Evolutionary conservation across 169 alveolate genomes (phyloP).

Genomic region (Babesia divergens): DNA sequence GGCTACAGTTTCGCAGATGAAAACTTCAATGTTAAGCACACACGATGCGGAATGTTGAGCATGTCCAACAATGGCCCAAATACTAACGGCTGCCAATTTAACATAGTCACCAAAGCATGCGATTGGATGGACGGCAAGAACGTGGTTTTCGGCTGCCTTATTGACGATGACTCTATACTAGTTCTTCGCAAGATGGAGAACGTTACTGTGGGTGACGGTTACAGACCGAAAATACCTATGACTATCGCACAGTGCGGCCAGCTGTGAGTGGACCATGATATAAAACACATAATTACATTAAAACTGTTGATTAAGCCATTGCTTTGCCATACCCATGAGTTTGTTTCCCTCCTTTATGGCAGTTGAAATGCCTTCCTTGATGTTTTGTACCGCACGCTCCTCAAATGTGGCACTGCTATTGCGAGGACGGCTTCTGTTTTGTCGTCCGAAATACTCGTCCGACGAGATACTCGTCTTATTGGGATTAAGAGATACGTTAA

Average conservation of each 20-base stretch:
- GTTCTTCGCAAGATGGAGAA: slow-evolving; percentile 80
- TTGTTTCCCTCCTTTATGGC: slow-evolving; percentile 71
- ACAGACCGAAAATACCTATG: slow-evolving; percentile 72
- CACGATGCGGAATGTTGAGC: slow-evolving; percentile 83
- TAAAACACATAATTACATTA: background rate
- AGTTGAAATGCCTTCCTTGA: slow-evolving; percentile 72
- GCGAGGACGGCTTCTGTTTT: slow-evolving; percentile 31
- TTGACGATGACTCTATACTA: slow-evolving; percentile 78
- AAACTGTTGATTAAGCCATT: slow-evolving; percentile 65
- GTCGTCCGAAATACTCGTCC: slow-evolving; percentile 74
- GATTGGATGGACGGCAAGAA: slow-evolving; percentile 96
- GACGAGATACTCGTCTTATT: slow-evolving; percentile 63
- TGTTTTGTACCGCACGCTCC: slow-evolving; percentile 71
- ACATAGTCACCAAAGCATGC: slow-evolving; percentile 91
- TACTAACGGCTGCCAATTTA: slow-evolving; percentile 95
- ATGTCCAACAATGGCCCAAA: slow-evolving; percentile 94
- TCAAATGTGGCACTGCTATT: slow-evolving; percentile 65
- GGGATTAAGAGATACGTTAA: slow-evolving; percentile 37
- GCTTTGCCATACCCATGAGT: slow-evolving; percentile 72
- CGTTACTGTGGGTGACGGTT: slow-evolving; percentile 78
- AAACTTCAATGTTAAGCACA: slow-evolving; percentile 86
- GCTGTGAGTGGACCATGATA: slow-evolving; percentile 17
- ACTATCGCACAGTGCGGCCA: slow-evolving; percentile 74
- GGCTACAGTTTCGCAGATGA: slow-evolving; percentile 93
- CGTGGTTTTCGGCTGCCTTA: slow-evolving; percentile 90